Evolutionary conservation across 345 rosid species (phyloP), one percentile per base, ranked within the genome.

Genomic region (Arabis hirsuta): DNA sequence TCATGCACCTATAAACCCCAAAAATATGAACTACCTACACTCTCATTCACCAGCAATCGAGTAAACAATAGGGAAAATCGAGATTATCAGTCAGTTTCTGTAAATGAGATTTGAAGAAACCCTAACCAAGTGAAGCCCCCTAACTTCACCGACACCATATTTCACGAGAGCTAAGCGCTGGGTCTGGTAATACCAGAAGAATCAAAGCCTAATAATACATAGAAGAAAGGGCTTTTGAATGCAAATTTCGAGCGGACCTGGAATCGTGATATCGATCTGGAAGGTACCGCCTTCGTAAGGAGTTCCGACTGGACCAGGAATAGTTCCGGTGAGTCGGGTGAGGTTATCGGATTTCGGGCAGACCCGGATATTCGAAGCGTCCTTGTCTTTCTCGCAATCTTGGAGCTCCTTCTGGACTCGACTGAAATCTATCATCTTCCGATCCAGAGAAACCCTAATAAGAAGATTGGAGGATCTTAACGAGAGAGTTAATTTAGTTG

Each of bases 201-300:
- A 58, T 61, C 43, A 51, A 50, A 9, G 6, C 0, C 12, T 0
- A 29, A 29, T 29, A 58, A 14, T 14, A 39, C 0, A 22, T 22
- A 32, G 36, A 32, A 32, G 36, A 32, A 36, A 36, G 10, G 39
- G 39, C 1, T 36, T 36, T 1, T 27, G 29, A 3, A 27, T 27
- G 29, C 2, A 20, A 12, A 44, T n/a, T 34, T 24, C 6, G 5
- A 4, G 41, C 58, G 12, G 22, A 92, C 98, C 95, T 39, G 96
- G 87, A 22, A 92, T 82, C 0, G 86, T 70, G 84, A 95, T 95
- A 62, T 95, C 97, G 54, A 95, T 87, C 74, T 84, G 90, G 79
- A 89, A 95, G 54, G 84, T 82, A 43, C 97, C 97, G 24, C 97
- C 99, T 79, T 95, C 97, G 50, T 91, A 95, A 53, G 99, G 99